These are phyloP conservation scores for Nigrograna mackinnonii DNA, from an alignment of 2,329 filamentous ascomycete species.

Conservation along the genomic window DNA sequence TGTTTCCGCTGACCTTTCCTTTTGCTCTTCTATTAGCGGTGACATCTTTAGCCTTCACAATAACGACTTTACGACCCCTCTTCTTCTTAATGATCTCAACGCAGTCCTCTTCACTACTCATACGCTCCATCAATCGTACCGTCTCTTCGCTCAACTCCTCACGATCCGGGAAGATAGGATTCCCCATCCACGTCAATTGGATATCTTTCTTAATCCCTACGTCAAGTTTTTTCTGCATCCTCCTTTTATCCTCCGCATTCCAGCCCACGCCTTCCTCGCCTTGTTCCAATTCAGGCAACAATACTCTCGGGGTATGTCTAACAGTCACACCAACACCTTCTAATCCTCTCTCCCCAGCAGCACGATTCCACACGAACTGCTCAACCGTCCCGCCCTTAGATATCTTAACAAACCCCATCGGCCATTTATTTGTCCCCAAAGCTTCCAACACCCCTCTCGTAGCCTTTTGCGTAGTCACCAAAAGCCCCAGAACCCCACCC, in stretches of 20 bases:
- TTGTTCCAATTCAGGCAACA: constrained; percentile 11
- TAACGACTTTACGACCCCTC: no score
- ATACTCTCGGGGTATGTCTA: constrained; percentile 27
- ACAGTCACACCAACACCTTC: constrained; percentile 52
- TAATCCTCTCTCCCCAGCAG: constrained; percentile 65
- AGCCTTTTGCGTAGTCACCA: constrained; percentile 70
- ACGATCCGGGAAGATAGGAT: constrained; percentile 35
- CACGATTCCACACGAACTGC: constrained; percentile 75
- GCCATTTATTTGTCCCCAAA: constrained; percentile 66
- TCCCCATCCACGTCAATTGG: constrained; percentile 41
- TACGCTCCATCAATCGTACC: constrained; percentile 11
- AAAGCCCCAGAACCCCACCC: constrained; percentile 67
- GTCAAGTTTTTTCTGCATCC: constrained; percentile 13
- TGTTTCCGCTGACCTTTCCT: no score
- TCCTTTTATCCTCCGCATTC: constrained; percentile 5
- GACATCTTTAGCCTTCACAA: no score
- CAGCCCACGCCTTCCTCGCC: constrained; percentile 12
- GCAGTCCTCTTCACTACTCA: background rate
- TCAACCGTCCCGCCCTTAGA: constrained; percentile 59
- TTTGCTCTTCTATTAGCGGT: no score
- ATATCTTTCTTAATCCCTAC: constrained; percentile 34
- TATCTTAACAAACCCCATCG: constrained; percentile 73
- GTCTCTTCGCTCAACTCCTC: constrained; percentile 26
- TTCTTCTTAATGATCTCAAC: no score
- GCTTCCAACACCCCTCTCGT: constrained; percentile 80